A percentile compares a stretch with the other conserved stretches of the same genome.
Evolutionary conservation across 768 basidiomycete genomes (phyloP).

Genomic region (Lactarius quietus): DNA sequence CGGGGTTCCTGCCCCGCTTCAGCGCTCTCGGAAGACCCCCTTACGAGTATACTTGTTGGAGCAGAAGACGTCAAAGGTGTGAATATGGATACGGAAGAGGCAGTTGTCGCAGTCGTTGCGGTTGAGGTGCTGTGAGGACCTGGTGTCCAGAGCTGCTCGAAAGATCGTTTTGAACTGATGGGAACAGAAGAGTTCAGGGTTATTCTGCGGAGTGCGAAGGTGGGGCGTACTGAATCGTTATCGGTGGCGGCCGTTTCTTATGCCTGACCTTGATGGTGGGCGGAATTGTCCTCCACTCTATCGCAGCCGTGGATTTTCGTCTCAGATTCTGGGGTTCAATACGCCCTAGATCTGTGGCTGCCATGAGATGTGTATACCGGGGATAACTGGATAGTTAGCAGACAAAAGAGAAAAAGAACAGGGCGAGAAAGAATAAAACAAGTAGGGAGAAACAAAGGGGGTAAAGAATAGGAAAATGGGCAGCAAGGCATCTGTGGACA

Average conservation of each 20-base stretch:
- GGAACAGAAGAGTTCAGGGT: background rate
- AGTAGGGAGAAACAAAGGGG: background rate
- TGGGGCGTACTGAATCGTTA: constrained; percentile 23
- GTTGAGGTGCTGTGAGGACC: constrained; percentile 11
- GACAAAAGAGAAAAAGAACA: constrained; percentile 11
- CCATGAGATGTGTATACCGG: constrained; percentile 2
- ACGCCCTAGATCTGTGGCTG: constrained; percentile 12
- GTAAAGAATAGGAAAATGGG: constrained; percentile 9
- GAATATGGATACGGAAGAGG: constrained; percentile 16
- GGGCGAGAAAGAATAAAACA: constrained; percentile 2
- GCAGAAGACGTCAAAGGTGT: constrained; percentile 19
- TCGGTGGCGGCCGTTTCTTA: constrained; percentile 26
- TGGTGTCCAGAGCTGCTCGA: constrained; percentile 25
- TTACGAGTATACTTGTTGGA: constrained; percentile 11
- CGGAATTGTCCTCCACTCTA: constrained; percentile 27
- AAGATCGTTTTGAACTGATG: constrained; percentile 23
- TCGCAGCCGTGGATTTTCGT: constrained; percentile 22
- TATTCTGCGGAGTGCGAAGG: constrained; percentile 1
- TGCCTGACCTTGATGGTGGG: constrained; percentile 26
- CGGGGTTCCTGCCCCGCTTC: constrained; percentile 22
- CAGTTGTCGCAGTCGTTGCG: constrained; percentile 9
- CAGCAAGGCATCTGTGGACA: constrained; percentile 2
- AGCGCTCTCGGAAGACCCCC: constrained; percentile 11
- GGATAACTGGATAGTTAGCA: constrained; percentile 8
- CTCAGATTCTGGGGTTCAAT: constrained; percentile 15